Conservation (phyloP, 164 flowering plant species). For the Malania oleifera region DNA sequence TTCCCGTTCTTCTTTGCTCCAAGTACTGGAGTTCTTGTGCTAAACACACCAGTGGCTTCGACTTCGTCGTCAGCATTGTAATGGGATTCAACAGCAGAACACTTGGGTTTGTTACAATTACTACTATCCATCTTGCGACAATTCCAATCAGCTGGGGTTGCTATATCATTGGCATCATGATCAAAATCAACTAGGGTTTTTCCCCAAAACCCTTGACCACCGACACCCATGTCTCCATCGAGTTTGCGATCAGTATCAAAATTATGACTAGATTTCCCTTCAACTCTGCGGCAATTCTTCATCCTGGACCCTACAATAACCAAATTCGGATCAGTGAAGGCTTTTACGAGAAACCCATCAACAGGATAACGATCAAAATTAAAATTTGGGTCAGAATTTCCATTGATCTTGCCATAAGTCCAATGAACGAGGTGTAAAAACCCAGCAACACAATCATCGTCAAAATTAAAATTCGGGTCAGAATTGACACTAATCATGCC, state of each 20-base stretch:
- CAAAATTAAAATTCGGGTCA: too few relatives aligned
- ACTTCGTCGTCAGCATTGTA: constrained; percentile 4
- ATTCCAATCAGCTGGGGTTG: background rate
- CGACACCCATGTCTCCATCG: background rate
- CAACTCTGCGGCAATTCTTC: constrained; percentile 6
- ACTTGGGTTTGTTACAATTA: background rate
- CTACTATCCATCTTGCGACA: background rate
- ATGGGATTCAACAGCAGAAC: background rate
- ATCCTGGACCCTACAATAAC: constrained; percentile 8
- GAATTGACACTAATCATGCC: too few relatives aligned
- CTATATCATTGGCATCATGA: background rate
- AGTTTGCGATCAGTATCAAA: background rate
- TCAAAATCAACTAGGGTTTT: background rate
- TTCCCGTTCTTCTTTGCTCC: constrained; percentile 4
- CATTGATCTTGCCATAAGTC: constrained; percentile 12
- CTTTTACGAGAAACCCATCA: constrained; percentile 9
- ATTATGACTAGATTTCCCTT: background rate
- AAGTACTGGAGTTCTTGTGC: constrained; percentile 2
- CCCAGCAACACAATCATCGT: too few relatives aligned
- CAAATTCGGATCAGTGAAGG: constrained; percentile 5
- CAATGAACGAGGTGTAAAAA: too few relatives aligned
- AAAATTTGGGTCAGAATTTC: constrained; percentile 5
- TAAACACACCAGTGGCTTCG: background rate
- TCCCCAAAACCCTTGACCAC: background rate
- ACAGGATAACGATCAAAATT: constrained; percentile 8